phyloP scores from a whole-genome alignment of 2,329 filamentous ascomycete genomes.

The Penicillium sp. region DNA sequence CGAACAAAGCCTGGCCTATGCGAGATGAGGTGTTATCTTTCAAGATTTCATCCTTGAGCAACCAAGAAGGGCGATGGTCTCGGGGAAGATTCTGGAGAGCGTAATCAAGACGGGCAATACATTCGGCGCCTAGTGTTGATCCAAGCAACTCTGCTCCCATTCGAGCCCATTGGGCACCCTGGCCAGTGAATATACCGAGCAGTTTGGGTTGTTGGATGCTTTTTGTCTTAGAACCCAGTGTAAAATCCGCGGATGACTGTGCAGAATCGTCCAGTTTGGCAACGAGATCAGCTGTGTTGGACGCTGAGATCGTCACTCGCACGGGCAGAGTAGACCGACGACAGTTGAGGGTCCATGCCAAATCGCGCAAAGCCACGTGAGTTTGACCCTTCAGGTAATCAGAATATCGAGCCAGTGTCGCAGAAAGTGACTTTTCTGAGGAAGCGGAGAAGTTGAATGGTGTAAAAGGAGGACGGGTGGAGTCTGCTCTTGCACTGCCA shows the following conservation, averaged over 20 bases:
- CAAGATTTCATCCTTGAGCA: constrained; percentile 18
- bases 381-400: constrained; percentile 7
- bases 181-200: constrained; percentile 31
- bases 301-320: constrained; percentile 15
- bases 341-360: constrained; percentile 24
- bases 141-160: constrained; percentile 28
- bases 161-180: constrained; percentile 33
- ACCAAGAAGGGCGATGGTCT: constrained; percentile 24
- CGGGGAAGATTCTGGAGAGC: constrained; percentile 21
- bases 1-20: constrained; percentile 22
- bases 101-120: constrained; percentile 16
- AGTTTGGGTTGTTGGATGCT: constrained; percentile 12
- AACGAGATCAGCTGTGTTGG: constrained; percentile 8
- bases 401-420: constrained; percentile 10
- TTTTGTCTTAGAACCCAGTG: constrained; percentile 3
- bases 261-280: constrained; percentile 10
- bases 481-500: background rate
- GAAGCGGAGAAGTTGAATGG: constrained; percentile 26
- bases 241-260: background rate
- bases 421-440: constrained; percentile 18
- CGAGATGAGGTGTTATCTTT: constrained; percentile 14
- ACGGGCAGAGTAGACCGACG: constrained; percentile 22
- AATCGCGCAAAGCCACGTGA: constrained; percentile 7
- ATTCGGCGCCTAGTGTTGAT: constrained; percentile 10
- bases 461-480: background rate